Conservation (phyloP, 139 green algal genomes). For the Coelastrella sp. region DNA sequence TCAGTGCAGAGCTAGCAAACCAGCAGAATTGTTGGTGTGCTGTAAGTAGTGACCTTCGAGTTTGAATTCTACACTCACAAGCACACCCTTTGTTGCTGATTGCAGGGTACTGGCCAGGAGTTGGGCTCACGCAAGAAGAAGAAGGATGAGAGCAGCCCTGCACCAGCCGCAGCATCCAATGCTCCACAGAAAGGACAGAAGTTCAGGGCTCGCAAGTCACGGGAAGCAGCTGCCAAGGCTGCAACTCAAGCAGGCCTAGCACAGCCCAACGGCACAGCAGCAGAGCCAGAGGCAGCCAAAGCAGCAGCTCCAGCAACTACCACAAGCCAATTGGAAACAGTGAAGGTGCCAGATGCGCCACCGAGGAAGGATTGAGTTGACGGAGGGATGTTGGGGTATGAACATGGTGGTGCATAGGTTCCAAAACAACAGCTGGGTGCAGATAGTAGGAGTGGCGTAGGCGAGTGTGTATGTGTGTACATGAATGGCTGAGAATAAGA, state of each 20-base stretch:
- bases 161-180: background rate
- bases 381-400: no score
- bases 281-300: background rate
- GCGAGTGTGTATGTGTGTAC: no score
- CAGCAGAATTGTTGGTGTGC: no score
- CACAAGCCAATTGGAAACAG: background rate
- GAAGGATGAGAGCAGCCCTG: conserved; percentile 34
- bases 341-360: conserved; percentile 57
- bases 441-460: no score
- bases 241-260: conserved; percentile 36
- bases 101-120: conserved; percentile 60
- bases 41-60: background rate
- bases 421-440: no score
- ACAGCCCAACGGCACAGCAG: background rate
- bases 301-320: background rate
- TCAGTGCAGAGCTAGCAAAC: no score
- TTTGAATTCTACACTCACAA: background rate
- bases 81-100: background rate
- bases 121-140: conserved; percentile 64
- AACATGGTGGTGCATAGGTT: no score
- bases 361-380: conserved; percentile 44
- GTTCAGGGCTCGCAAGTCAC: conserved; percentile 83
- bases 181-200: conserved; percentile 65
- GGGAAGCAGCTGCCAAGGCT: conserved; percentile 81
- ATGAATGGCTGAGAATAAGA: no score